Base-by-base conservation (phyloP, 2,329 filamentous ascomycete species). In the Helotiales sp. region DNA sequence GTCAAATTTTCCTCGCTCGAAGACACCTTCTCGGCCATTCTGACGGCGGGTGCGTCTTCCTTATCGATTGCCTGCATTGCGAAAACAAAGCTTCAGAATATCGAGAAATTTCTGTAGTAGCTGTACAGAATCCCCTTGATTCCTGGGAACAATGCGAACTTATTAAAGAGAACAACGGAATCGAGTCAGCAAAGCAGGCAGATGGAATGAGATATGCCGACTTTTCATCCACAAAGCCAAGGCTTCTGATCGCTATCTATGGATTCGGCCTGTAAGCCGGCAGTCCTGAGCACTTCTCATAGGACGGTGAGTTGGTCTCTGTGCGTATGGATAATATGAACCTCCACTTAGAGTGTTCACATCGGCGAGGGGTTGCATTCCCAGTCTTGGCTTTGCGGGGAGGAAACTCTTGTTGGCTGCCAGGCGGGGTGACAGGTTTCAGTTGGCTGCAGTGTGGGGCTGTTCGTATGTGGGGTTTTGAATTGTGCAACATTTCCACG, bases 1-100 rank as follows among this genome's bases (percentile, higher is more conserved):
- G 47, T 52, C 24, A 34, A 13, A 24, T 30, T 28, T n/a, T 67
- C 68, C 37, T 67, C 65, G 58, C 61, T 63, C 4, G 68, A 67
- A 34, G 62, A 63, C 3, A 61, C 62, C 40, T 69, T 63, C 52
- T 61, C 43, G 5, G 32, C 34, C 52, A 67, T 65, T 2, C 54
- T 22, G 8, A 54, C 22, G 1, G 57, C 61, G 3, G 49, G 34
- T 13, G 45, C 34, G 20, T 30, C 22, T 26, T 63, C 64, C 45
- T 67, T 69, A 17, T 69, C 64, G n/a, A 47, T 28, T 22, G 55
- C 57, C 62, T 50, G 26, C 59, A 62, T 60, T 22, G 10, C n/a
- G 37, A n/a, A n/a, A 65, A n/a, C n/a, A 61, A 20, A 64, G 65
- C 4, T 55, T 26, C 20, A 3, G 26, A 7, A 24, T 24, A 2